phyloP scores from a whole-genome alignment of 2,329 filamentous ascomycete species.

The Colletotrichum caudatum region DNA sequence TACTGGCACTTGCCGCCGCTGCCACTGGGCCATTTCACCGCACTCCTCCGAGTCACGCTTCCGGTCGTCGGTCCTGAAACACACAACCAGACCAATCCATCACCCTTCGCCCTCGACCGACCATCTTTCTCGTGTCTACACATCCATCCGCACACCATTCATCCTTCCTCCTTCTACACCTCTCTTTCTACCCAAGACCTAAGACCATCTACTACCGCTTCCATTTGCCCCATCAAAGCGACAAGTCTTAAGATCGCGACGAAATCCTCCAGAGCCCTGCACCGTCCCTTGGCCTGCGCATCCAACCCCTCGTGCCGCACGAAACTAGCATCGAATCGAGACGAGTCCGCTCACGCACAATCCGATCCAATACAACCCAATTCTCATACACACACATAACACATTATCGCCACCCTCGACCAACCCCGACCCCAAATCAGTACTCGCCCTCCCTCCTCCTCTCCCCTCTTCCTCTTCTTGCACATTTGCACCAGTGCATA shows the following conservation, averaged over 20 bases:
- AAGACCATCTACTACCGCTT: constrained; percentile 6
- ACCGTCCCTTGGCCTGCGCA: constrained; percentile 9
- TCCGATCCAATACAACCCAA: constrained; percentile 35
- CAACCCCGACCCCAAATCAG: constrained; percentile 15
- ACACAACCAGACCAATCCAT: constrained; percentile 39
- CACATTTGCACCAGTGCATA: constrained; percentile 16
- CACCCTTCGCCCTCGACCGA: constrained; percentile 27
- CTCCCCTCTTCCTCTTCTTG: neutral
- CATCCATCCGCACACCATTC: constrained; percentile 12
- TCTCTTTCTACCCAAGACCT: constrained; percentile 6
- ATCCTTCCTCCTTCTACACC: constrained; percentile 17
- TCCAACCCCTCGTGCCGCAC: constrained; percentile 35
- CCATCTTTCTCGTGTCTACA: constrained; percentile 20
- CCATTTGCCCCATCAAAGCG: neutral
- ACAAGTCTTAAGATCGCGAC: constrained; percentile 3
- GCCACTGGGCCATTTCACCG: constrained; percentile 33
- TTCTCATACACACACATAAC: constrained; percentile 33
- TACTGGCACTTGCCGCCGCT: constrained; percentile 4
- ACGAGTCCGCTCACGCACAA: constrained; percentile 41
- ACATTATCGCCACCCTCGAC: constrained; percentile 38
- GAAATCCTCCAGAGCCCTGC: neutral
- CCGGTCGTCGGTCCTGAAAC: constrained; percentile 41
- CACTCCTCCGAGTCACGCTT: constrained; percentile 42
- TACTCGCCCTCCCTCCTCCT: neutral
- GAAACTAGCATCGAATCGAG: constrained; percentile 41